Conservation (phyloP, 2,329 filamentous ascomycete species). For the Hypomyces perniciosus region DNA sequence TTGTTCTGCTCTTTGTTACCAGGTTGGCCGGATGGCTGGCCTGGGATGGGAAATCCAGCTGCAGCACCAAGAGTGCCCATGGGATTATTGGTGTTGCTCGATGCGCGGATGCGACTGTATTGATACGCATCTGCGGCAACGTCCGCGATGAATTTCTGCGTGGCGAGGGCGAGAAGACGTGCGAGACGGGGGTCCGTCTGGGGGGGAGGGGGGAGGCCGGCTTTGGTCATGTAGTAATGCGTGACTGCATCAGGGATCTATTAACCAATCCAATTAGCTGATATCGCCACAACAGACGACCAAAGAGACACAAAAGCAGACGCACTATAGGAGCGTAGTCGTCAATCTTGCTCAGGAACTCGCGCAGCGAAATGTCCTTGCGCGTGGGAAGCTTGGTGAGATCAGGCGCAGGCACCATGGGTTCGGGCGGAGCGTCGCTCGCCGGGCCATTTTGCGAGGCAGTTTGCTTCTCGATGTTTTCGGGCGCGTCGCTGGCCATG, state of each 20-base stretch:
- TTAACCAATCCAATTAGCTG: neutral
- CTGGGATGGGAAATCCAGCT: slow-evolving; percentile 61
- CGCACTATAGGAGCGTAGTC: slow-evolving; percentile 94
- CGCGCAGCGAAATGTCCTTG: slow-evolving; percentile 87
- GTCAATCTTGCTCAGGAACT: slow-evolving; percentile 95
- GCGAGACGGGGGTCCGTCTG: slow-evolving; percentile 86
- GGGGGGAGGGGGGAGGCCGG: slow-evolving; percentile 86
- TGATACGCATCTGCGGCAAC: slow-evolving; percentile 97
- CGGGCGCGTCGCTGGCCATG: slow-evolving; percentile 32
- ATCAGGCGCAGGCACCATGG: slow-evolving; percentile 47
- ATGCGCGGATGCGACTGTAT: slow-evolving; percentile 92
- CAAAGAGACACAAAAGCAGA: neutral
- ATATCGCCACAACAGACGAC: neutral
- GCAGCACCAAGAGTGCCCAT: slow-evolving; percentile 80
- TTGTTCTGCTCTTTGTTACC: slow-evolving; percentile 53
- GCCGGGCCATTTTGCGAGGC: slow-evolving; percentile 22
- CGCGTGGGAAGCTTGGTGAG: slow-evolving; percentile 61
- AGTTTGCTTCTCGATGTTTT: slow-evolving; percentile 26
- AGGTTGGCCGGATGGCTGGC: slow-evolving; percentile 53
- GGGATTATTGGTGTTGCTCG: slow-evolving; percentile 78
- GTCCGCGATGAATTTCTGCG: slow-evolving; percentile 97
- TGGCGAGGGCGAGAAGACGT: slow-evolving; percentile 90
- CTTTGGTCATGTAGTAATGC: slow-evolving; percentile 94
- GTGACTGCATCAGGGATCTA: slow-evolving; percentile 97
- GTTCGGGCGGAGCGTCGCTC: slow-evolving; percentile 27